Evolutionary conservation across 176 grass and related monocot species (phyloP).

Genomic region (Rhipidocladum racemiflorum): DNA sequence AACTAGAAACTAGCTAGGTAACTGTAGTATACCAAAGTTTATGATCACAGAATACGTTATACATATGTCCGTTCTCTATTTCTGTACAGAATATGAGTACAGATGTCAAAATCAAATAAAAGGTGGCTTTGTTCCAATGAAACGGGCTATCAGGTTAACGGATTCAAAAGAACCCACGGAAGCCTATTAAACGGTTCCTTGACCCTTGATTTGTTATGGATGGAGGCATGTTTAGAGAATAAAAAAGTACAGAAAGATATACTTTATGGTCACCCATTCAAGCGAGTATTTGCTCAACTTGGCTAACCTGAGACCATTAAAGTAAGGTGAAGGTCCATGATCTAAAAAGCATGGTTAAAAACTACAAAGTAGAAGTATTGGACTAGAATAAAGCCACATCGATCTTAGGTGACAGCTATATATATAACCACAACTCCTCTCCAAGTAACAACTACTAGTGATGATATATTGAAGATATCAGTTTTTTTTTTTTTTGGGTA

Average conservation of each 20-base stretch:
- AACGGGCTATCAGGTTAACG: slow-evolving; percentile 31
- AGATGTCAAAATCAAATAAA: slow-evolving; percentile 48
- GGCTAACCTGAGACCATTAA: slow-evolving; percentile 53
- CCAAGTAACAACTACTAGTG: slow-evolving; percentile 26
- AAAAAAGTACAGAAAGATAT: slow-evolving; percentile 33
- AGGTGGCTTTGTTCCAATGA: slow-evolving; percentile 26
- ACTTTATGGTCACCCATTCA: slow-evolving; percentile 45
- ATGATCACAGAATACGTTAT: slow-evolving; percentile 15
- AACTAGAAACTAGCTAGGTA: slow-evolving; percentile 31
- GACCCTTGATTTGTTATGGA: slow-evolving; percentile 48
- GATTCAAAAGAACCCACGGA: slow-evolving; percentile 34
- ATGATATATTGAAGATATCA: slow-evolving; percentile 26
- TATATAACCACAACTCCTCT: slow-evolving; percentile 37
- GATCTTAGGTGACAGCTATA: slow-evolving; percentile 41
- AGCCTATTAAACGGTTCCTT: slow-evolving; percentile 40
- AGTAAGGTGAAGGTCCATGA: slow-evolving; percentile 37
- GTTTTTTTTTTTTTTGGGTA: slow-evolving; percentile 27
- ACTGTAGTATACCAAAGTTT: slow-evolving; percentile 8
- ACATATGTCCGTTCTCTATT: slow-evolving; percentile 16
- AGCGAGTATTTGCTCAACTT: slow-evolving; percentile 49
- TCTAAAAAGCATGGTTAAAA: slow-evolving; percentile 46
- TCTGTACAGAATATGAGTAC: slow-evolving; percentile 25
- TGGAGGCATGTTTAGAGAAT: slow-evolving; percentile 37
- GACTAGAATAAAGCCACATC: slow-evolving; percentile 30
- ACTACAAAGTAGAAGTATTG: slow-evolving; percentile 28